These are phyloP conservation scores for Penicillium sp. DNA, from an alignment of 2,329 filamentous ascomycete genomes.

Conservation along the genomic window DNA sequence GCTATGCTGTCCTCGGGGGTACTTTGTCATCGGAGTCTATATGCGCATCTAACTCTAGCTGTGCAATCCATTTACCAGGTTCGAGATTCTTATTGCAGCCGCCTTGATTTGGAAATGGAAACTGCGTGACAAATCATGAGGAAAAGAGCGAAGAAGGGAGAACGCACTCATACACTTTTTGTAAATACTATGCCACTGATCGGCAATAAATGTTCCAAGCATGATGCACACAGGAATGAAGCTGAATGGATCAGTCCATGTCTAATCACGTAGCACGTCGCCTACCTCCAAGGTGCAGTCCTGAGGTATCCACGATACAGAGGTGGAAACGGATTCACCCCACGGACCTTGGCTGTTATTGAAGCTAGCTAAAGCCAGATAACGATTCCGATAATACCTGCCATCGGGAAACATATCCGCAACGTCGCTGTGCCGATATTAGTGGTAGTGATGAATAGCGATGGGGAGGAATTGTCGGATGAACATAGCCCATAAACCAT, in stretches of 20 bases:
- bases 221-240: constrained; percentile 15
- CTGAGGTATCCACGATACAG: constrained; percentile 17
- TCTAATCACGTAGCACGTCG: constrained; percentile 18
- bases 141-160: too few species aligned
- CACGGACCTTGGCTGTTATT: background rate
- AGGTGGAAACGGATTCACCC: constrained; percentile 19
- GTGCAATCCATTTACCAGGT: constrained; percentile 7
- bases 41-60: constrained; percentile 2
- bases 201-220: background rate
- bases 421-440: background rate
- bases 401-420: constrained; percentile 1
- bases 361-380: background rate
- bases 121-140: too few species aligned
- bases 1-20: too few species aligned
- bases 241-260: constrained; percentile 13
- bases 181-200: background rate
- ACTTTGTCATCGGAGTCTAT: background rate
- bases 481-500: constrained; percentile 4
- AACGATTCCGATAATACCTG: background rate
- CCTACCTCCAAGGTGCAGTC: constrained; percentile 24
- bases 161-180: constrained; percentile 2
- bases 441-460: background rate
- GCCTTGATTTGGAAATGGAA: background rate
- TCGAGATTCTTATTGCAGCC: background rate
- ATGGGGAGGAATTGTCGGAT: too few species aligned